Evolutionary conservation across 352 stramenopile species (phyloP).

Genomic region (Aphanomyces invadans): DNA sequence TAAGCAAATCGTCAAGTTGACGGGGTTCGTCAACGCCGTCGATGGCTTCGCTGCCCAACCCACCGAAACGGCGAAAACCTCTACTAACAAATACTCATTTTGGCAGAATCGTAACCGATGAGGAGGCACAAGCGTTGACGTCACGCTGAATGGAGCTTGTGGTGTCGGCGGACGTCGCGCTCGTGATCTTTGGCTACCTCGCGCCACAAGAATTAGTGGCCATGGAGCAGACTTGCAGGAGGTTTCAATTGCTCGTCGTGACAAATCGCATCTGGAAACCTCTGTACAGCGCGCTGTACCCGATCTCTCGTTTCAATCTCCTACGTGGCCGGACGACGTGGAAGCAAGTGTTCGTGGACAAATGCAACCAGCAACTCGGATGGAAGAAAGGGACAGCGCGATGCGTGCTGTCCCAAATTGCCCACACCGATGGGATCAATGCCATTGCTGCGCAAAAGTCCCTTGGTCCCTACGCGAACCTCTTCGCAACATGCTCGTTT

Average conservation of each 20-base stretch:
- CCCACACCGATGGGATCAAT: constrained; percentile 13
- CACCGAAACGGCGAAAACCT: too few species aligned
- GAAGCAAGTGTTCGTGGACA: constrained; percentile 15
- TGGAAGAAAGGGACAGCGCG: background rate
- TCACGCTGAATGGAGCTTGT: background rate
- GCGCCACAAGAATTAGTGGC: constrained; percentile 2
- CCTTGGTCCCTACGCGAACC: background rate
- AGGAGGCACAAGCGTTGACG: too few species aligned
- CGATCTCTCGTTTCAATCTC: background rate
- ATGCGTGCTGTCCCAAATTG: background rate
- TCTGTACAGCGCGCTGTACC: constrained; percentile 2
- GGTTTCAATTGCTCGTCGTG: background rate
- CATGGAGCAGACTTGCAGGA: constrained; percentile 5
- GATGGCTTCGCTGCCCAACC: constrained; percentile 59
- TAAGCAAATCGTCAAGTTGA: constrained; percentile 71
- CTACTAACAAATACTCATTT: too few species aligned
- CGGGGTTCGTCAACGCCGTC: constrained; percentile 77
- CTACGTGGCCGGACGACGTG: constrained; percentile 1
- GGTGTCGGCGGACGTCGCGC: constrained; percentile 1
- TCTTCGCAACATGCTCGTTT: constrained; percentile 22
- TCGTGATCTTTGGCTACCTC: constrained; percentile 6
- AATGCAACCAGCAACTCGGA: background rate
- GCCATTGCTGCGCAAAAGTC: constrained; percentile 12
- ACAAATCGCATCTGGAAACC: constrained; percentile 1
- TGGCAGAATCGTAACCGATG: too few species aligned